These are phyloP conservation scores for Verticillium tricorpus DNA, from an alignment of 2,329 filamentous ascomycete genomes.

Conservation along the genomic window DNA sequence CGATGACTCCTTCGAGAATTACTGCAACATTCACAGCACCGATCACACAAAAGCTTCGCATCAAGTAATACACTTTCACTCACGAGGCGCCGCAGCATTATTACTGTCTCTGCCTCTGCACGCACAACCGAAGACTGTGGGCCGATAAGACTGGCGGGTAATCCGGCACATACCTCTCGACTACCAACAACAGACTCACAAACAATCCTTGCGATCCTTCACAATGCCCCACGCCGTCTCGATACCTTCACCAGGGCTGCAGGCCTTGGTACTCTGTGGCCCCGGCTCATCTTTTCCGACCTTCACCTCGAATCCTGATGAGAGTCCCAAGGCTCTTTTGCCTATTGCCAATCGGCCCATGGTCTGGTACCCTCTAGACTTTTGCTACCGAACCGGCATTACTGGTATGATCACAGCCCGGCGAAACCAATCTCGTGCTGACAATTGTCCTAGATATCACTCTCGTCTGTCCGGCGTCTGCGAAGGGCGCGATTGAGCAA, in stretches of 20 bases:
- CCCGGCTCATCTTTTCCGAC: constrained; percentile 78
- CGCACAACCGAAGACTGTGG: neutral
- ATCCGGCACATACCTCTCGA: neutral
- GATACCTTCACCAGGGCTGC: constrained; percentile 71
- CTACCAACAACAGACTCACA: neutral
- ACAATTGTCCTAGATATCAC: constrained; percentile 48
- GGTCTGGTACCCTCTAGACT: constrained; percentile 86
- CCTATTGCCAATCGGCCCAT: constrained; percentile 82
- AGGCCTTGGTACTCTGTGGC: constrained; percentile 78
- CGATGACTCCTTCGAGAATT: neutral
- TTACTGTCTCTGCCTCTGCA: neutral
- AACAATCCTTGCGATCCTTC: constrained; percentile 1
- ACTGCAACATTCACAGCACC: neutral
- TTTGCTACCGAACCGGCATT: constrained; percentile 77
- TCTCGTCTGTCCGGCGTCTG: constrained; percentile 60
- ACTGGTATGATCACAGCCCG: constrained; percentile 50
- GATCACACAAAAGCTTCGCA: neutral
- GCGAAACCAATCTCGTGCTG: neutral
- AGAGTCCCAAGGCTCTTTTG: constrained; percentile 76
- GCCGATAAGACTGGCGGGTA: neutral
- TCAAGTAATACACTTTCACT: neutral
- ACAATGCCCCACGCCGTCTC: constrained; percentile 72
- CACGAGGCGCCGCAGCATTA: neutral
- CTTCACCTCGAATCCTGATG: constrained; percentile 74
- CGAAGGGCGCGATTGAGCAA: constrained; percentile 60